phyloP scores from a whole-genome alignment of 352 stramenopile genomes.

The Phytophthora nicotianae region DNA sequence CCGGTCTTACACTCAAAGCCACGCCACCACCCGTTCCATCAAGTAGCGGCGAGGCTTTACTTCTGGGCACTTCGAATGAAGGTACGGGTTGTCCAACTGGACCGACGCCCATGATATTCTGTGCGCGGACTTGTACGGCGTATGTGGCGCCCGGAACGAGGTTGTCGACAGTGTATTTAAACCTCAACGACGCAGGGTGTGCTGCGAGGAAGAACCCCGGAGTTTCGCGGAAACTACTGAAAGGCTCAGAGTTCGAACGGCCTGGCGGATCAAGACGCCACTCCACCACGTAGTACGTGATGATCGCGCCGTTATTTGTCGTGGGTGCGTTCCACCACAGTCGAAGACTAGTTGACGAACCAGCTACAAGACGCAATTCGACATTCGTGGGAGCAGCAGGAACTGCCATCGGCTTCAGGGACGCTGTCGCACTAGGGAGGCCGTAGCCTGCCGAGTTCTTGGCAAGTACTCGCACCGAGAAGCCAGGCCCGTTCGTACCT shows the following conservation, averaged over 20 bases:
- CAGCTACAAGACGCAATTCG: constrained; percentile 80
- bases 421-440: constrained; percentile 50
- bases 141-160: constrained; percentile 58
- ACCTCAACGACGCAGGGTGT: constrained; percentile 53
- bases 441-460: constrained; percentile 72
- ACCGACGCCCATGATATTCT: constrained; percentile 81
- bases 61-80: constrained; percentile 61
- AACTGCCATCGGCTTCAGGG: constrained; percentile 89
- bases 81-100: constrained; percentile 37
- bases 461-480: constrained; percentile 66
- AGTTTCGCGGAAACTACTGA: constrained; percentile 44
- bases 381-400: constrained; percentile 77
- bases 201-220: constrained; percentile 54
- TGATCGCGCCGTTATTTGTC: constrained; percentile 75
- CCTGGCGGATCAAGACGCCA: constrained; percentile 61
- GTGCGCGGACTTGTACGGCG: constrained; percentile 54
- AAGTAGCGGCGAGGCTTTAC: constrained; percentile 52
- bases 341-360: constrained; percentile 62
- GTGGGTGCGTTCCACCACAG: constrained; percentile 90
- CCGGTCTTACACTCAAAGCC: constrained; percentile 55
- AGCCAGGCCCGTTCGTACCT: constrained; percentile 48
- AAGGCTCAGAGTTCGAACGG: constrained; percentile 6
- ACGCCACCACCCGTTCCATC: constrained; percentile 57
- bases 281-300: constrained; percentile 90
- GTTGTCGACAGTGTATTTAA: constrained; percentile 70